Percentiles rank a stretch among this genome's conserved stretches.
These are phyloP conservation scores for maize (Zea mays) DNA, from an alignment of 176 grass and related monocot genomes.

Conservation along the genomic window Zm-B73-REFERENCE-NAM-5.0 NC_050099.1:201332001-201332500, in stretches of 20 bases:
- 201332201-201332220: constrained; percentile 68
- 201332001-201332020: background rate
- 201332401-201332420: constrained; percentile 83
- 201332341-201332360: constrained; percentile 66
- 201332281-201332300: background rate
- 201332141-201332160: constrained; percentile 36
- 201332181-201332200: constrained; percentile 71
- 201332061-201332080: background rate
- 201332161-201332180: constrained; percentile 83
- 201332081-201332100: background rate
- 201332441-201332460: constrained; percentile 72
- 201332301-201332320: background rate
- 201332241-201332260: constrained; percentile 73
- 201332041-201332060: background rate
- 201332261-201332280: constrained; percentile 32
- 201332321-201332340: background rate
- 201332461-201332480: constrained; percentile 75
- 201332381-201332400: constrained; percentile 55
- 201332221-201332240: constrained; percentile 76
- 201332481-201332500: constrained; percentile 51
- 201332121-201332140: background rate
- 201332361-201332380: constrained; percentile 75
- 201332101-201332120: background rate
- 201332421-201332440: constrained; percentile 89
- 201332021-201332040: background rate